phyloP scores from a whole-genome alignment of 768 basidiomycete genomes.

The Kwoniella shandongensis region DNA sequence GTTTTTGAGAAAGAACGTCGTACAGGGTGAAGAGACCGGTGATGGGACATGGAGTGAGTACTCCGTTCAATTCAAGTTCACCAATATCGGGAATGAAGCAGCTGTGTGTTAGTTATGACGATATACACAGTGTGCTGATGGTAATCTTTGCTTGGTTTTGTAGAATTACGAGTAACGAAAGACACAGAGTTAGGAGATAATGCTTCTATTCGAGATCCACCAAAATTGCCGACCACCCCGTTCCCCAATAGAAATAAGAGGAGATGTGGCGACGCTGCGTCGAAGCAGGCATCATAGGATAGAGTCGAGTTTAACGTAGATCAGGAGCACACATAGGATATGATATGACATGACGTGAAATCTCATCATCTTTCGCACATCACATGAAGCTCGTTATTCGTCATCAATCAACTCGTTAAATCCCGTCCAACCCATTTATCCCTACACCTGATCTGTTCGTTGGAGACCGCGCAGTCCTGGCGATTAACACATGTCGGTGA shows the following conservation, averaged over 20 bases:
- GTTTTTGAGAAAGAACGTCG: slow-evolving; percentile 76
- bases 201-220: slow-evolving; percentile 68
- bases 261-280: slow-evolving; percentile 17
- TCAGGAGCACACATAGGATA: too few relatives aligned
- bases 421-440: too few relatives aligned
- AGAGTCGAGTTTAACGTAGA: neutral
- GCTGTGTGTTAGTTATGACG: neutral
- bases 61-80: neutral
- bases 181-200: slow-evolving; percentile 88
- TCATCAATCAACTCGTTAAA: too few relatives aligned
- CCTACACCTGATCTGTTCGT: too few relatives aligned
- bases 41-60: slow-evolving; percentile 63
- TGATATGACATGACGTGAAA: slow-evolving; percentile 1
- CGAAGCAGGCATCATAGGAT: neutral
- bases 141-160: too few relatives aligned
- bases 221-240: slow-evolving; percentile 44
- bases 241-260: slow-evolving; percentile 49
- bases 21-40: slow-evolving; percentile 67
- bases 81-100: neutral
- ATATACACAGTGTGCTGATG: too few relatives aligned
- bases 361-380: too few relatives aligned
- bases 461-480: too few relatives aligned
- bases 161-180: slow-evolving; percentile 71
- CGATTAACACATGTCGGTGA: slow-evolving; percentile 18
- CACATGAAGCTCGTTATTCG: too few relatives aligned